Base-by-base conservation (phyloP, 495 filamentous ascomycete species). In the Aspergillus campestris region DNA sequence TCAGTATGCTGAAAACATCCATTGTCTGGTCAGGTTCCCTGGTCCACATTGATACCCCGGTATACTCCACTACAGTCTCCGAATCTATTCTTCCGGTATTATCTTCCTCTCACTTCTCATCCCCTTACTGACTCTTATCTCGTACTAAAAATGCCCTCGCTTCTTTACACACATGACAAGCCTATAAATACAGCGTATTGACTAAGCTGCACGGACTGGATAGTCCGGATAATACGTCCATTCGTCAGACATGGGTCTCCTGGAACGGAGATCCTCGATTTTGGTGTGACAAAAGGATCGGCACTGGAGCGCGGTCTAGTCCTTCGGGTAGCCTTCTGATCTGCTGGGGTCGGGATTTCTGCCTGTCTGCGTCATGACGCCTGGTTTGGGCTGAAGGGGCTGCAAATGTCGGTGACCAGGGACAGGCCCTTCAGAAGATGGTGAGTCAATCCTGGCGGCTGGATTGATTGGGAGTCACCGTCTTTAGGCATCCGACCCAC, bases 351-450 rank as follows among this genome's bases (percentile, higher is more conserved):
- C 18, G 18, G 30, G 38, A 37, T 34, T 34, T 29, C 44, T 47
- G 36, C 37, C 18, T 12, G 40, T 31, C 15, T 15, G 47, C 44
- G 34, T 24, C 18, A 24, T 24, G 18, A 24, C 18, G 24, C 28
- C 34, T 32, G 24, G 8, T 39, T 27, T 31, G 39, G 7, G 41
- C 34, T 35, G 8, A 31, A 43, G 10, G 34, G 34, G 18, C 18
- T 24, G 2, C 18, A 40, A 50, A 38, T 32, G 34, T 33, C 47
- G 47, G 47, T 50, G 40, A 44, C 35, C 47, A 50, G 31, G 34
- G 39, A 24, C 28, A 30, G 44, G 5, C n/a, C 31, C 28, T 12
- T 12, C 12, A 4, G n/a, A n/a, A 11, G 12, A 41, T 9, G 2
- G 31, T 40, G 18, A 24, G 18, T 24, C 18, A 24, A 24, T 39